A percentile compares a stretch with the other conserved stretches of the same genome.
These are phyloP conservation scores for Phaeotremella fagi DNA, from an alignment of 768 basidiomycete genomes.

Conservation along the genomic window DNA sequence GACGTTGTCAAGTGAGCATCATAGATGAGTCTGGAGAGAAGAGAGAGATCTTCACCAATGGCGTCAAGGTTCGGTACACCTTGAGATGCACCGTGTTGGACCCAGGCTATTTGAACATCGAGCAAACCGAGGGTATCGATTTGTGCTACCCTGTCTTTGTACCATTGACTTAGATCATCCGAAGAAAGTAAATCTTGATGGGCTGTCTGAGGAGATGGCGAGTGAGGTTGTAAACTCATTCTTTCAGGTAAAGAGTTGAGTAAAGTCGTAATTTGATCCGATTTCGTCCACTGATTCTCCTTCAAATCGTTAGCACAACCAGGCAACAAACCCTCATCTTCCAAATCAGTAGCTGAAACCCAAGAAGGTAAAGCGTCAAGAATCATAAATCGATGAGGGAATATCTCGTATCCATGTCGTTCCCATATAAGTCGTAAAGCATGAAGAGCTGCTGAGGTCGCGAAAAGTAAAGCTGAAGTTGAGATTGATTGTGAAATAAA, in stretches of 20 bases:
- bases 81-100: conserved; percentile 80
- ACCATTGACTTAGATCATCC: conserved; percentile 67
- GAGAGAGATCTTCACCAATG: conserved; percentile 83
- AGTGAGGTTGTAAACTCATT: not conserved
- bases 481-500: conserved; percentile 64
- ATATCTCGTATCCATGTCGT: conserved; percentile 59
- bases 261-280: not conserved
- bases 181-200: conserved; percentile 46
- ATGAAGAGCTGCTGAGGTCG: conserved; percentile 58
- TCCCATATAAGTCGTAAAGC: conserved; percentile 60
- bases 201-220: not conserved
- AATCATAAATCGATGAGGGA: conserved; percentile 65
- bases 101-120: conserved; percentile 68
- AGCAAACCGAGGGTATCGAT: conserved; percentile 72
- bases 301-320: conserved; percentile 4
- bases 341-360: conserved; percentile 55
- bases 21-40: conserved; percentile 81
- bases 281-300: conserved; percentile 2
- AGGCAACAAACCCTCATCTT: conserved; percentile 15
- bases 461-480: conserved; percentile 61
- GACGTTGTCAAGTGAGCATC: conserved; percentile 52
- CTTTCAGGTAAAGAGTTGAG: not conserved
- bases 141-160: conserved; percentile 59
- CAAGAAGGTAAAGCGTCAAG: conserved; percentile 72
- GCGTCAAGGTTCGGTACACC: conserved; percentile 73